Percentiles rank a stretch among this genome's conserved stretches.
These are phyloP conservation scores for Pythium plurisporium DNA, from an alignment of 352 stramenopile genomes.

Conservation along the genomic window DNA sequence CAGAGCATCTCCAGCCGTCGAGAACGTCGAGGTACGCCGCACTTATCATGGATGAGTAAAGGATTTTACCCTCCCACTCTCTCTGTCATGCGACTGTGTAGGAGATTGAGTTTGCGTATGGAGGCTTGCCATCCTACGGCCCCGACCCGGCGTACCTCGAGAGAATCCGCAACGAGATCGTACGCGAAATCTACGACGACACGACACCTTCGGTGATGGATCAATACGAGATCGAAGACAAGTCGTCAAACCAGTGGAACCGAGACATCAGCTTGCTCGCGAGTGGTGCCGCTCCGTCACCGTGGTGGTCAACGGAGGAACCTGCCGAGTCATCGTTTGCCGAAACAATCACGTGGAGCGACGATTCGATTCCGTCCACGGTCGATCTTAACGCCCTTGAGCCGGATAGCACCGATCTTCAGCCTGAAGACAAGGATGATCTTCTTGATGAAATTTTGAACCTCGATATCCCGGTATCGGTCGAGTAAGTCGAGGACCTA, in stretches of 20 bases:
- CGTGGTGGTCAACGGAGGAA: constrained; percentile 45
- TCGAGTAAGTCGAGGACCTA: constrained; percentile 2
- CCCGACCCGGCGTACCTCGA: constrained; percentile 36
- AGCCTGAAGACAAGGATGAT: constrained; percentile 19
- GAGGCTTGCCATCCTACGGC: constrained; percentile 39
- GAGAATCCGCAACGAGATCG: constrained; percentile 47
- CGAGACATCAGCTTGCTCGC: constrained; percentile 38
- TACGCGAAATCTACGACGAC: constrained; percentile 41
- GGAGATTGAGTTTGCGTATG: constrained; percentile 75
- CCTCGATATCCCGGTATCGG: constrained; percentile 39
- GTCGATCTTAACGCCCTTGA: constrained; percentile 18
- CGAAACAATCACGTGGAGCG: constrained; percentile 17
- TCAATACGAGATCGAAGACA: constrained; percentile 28
- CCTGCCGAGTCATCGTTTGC: constrained; percentile 7
- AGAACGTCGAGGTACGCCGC: constrained; percentile 41
- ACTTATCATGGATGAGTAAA: background rate
- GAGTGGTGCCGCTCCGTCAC: constrained; percentile 30
- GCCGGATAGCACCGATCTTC: constrained; percentile 6
- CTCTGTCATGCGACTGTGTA: no score
- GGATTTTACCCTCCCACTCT: no score
- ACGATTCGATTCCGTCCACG: constrained; percentile 21
- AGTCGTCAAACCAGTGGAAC: constrained; percentile 14
- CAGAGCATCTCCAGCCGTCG: background rate
- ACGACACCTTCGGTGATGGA: constrained; percentile 49
- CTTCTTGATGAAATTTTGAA: constrained; percentile 54